These are phyloP conservation scores for Reticulascus tulasneorum DNA, from an alignment of 2,329 filamentous ascomycete genomes.

Conservation along the genomic window DNA sequence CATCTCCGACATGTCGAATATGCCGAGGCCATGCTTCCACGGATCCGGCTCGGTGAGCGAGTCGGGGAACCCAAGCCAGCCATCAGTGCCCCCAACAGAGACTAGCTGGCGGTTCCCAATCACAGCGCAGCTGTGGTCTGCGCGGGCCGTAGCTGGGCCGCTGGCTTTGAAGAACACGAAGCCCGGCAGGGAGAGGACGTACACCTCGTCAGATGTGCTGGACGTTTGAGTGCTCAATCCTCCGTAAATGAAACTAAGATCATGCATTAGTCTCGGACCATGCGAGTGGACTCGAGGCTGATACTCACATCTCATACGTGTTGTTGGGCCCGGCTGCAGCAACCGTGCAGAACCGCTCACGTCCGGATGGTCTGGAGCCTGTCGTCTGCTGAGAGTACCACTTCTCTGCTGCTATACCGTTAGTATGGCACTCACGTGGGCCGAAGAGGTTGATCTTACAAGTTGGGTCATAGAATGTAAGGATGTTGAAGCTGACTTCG, in stretches of 20 bases:
- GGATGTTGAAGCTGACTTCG: constrained; percentile 20
- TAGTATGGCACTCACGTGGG: not conserved
- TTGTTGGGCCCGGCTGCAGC: constrained; percentile 25
- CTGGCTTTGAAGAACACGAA: constrained; percentile 30
- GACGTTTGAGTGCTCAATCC: constrained; percentile 20
- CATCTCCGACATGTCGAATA: constrained; percentile 35
- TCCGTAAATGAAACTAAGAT: constrained; percentile 31
- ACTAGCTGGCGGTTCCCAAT: constrained; percentile 35
- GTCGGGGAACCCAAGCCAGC: constrained; percentile 16
- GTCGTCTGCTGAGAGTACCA: constrained; percentile 31
- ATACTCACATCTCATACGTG: constrained; percentile 31
- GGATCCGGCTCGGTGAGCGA: constrained; percentile 23
- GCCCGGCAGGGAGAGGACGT: constrained; percentile 32
- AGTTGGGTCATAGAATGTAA: constrained; percentile 28
- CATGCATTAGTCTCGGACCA: not conserved
- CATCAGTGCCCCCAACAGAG: constrained; percentile 30
- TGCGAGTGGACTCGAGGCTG: not conserved
- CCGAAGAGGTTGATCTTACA: constrained; percentile 13
- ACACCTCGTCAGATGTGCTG: constrained; percentile 23
- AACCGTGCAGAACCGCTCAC: constrained; percentile 28
- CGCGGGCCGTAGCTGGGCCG: constrained; percentile 18
- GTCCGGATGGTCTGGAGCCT: constrained; percentile 21
- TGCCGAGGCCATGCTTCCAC: constrained; percentile 31
- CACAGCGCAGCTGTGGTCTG: constrained; percentile 29
- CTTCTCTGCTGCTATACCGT: not conserved